phyloP scores from a whole-genome alignment of 495 filamentous ascomycete genomes.

The Saxispiralis lemnorum region DNA sequence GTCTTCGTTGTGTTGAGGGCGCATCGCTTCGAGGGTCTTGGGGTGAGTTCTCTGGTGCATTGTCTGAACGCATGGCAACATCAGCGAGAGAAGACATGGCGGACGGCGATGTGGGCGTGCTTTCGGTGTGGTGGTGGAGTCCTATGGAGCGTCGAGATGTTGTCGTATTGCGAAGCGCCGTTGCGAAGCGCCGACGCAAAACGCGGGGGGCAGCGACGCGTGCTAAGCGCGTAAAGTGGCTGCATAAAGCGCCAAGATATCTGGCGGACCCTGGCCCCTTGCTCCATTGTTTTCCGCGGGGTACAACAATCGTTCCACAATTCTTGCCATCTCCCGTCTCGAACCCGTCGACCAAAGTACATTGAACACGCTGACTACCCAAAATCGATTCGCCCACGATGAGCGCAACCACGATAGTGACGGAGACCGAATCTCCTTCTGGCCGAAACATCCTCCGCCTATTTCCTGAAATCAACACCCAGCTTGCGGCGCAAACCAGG shows the following conservation, averaged over 20 bases:
- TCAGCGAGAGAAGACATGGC: constrained; percentile 24
- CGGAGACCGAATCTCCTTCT: constrained; percentile 40
- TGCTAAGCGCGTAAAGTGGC: no score
- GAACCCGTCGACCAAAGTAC: no score
- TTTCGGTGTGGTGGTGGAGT: not conserved
- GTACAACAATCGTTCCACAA: no score
- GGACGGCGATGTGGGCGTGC: not conserved
- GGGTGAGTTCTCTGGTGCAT: constrained; percentile 8
- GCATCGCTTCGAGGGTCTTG: constrained; percentile 20
- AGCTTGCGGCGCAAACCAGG: constrained; percentile 32
- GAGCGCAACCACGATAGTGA: constrained; percentile 20
- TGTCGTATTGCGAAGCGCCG: no score
- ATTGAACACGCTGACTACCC: no score
- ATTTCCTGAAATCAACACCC: constrained; percentile 93
- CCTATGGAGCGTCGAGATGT: no score
- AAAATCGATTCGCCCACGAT: not conserved
- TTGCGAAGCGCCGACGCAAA: no score
- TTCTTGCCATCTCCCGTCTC: no score
- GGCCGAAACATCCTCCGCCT: constrained; percentile 73
- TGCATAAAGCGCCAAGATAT: no score
- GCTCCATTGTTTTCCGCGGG: no score
- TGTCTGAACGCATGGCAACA: constrained; percentile 18
- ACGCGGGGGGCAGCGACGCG: no score
- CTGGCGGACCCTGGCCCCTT: no score
- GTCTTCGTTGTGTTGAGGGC: constrained; percentile 14